These are phyloP conservation scores for Beta vulgaris DNA, from an alignment of 148 eudicot species.

Conservation along the genomic window DNA sequence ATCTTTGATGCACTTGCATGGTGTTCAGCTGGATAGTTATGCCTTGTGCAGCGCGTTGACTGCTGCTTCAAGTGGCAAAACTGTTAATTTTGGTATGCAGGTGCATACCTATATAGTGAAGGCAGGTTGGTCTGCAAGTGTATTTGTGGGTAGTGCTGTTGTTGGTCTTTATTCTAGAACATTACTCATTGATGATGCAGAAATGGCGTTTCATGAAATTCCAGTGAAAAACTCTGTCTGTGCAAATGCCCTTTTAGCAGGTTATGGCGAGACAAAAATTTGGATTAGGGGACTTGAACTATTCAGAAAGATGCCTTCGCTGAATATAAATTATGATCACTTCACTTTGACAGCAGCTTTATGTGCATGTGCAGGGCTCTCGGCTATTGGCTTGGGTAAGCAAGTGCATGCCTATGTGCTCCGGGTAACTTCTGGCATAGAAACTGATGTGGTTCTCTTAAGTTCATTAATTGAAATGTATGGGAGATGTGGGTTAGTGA, in stretches of 20 bases:
- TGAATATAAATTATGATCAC: slow-evolving; percentile 44
- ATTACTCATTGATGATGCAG: slow-evolving; percentile 45
- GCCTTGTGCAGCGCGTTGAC: slow-evolving; percentile 56
- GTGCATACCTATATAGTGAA: slow-evolving; percentile 46
- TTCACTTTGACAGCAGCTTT: slow-evolving; percentile 59
- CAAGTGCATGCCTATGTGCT: slow-evolving; percentile 57
- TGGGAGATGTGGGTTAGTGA: slow-evolving; percentile 62
- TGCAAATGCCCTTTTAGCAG: slow-evolving; percentile 58
- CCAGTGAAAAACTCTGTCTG: slow-evolving; percentile 61
- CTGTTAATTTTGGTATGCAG: slow-evolving; percentile 39
- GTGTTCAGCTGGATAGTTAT: slow-evolving; percentile 49
- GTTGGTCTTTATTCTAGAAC: slow-evolving; percentile 54
- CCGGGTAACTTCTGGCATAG: slow-evolving; percentile 30
- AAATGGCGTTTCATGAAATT: slow-evolving; percentile 52
- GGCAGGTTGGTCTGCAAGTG: slow-evolving; percentile 65
- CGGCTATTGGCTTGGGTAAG: slow-evolving; percentile 46
- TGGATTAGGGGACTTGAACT: slow-evolving; percentile 55
- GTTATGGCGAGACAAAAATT: slow-evolving; percentile 56
- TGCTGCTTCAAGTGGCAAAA: slow-evolving; percentile 38
- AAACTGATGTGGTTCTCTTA: slow-evolving; percentile 51
- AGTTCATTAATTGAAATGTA: slow-evolving; percentile 79
- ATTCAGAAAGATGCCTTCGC: slow-evolving; percentile 43
- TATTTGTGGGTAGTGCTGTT: slow-evolving; percentile 74
- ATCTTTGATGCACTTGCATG: slow-evolving; percentile 48
- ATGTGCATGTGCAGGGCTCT: slow-evolving; percentile 56